Evolutionary conservation across 1,139 yeast species (phyloP).

Genomic region (Pneumocystis jirovecii): DNA sequence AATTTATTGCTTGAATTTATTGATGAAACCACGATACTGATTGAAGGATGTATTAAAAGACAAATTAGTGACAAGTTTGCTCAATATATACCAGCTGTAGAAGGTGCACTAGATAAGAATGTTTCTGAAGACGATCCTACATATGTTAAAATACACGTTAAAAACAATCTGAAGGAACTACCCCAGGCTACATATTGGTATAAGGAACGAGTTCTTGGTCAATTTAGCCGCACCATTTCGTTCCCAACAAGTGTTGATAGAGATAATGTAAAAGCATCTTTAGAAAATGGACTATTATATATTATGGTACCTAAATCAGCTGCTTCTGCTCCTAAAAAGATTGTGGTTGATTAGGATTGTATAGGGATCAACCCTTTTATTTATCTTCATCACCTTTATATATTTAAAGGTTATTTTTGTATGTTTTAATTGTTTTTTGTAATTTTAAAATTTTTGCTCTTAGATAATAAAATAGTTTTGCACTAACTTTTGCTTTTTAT

Average conservation of each 20-base stretch:
- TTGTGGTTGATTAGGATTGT: not conserved
- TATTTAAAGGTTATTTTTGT: not conserved
- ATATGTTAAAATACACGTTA: not conserved
- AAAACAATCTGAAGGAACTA: not conserved
- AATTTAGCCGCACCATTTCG: slow-evolving; percentile 14
- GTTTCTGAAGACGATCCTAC: not conserved
- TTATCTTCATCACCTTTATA: too few relatives aligned
- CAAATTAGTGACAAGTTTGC: not conserved
- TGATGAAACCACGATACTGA: not conserved
- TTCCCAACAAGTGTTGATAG: slow-evolving; percentile 29
- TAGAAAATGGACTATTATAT: slow-evolving; percentile 37
- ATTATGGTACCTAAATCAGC: slow-evolving; percentile 34
- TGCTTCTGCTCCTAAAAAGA: not conserved
- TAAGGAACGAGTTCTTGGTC: slow-evolving; percentile 13
- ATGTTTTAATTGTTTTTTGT: not conserved
- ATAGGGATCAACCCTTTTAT: not conserved
- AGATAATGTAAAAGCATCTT: slow-evolving; percentile 38
- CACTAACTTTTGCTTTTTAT: too few relatives aligned
- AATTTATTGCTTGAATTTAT: not conserved
- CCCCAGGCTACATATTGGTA: not conserved
- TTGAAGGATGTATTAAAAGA: not conserved
- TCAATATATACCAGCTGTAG: not conserved
- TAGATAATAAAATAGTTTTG: too few relatives aligned
- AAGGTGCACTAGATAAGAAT: not conserved
- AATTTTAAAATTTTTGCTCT: not conserved